Evolutionary conservation across 768 basidiomycete genomes (phyloP).

Genomic region (Phlebiopsis flavidoalba): DNA sequence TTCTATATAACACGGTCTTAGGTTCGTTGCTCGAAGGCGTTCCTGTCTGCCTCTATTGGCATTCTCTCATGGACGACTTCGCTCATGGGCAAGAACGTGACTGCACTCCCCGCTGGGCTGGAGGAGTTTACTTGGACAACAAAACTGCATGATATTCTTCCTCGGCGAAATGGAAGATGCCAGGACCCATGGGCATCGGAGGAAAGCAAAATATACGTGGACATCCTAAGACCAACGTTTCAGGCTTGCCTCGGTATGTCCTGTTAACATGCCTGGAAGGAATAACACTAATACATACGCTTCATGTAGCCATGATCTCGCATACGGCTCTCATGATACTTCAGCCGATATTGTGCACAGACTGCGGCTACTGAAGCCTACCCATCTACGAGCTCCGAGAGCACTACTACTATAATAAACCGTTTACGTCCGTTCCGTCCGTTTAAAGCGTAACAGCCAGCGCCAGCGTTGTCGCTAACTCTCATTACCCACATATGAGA

Average conservation of each 20-base stretch:
- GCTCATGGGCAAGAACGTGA: constrained; percentile 20
- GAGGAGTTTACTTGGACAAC: constrained; percentile 22
- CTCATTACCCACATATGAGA: constrained; percentile 19
- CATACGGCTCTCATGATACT: constrained; percentile 25
- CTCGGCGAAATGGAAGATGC: constrained; percentile 38
- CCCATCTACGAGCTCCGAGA: constrained; percentile 32
- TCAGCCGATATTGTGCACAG: constrained; percentile 19
- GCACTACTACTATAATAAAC: constrained; percentile 34
- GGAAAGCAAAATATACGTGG: constrained; percentile 30
- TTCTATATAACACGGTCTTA: no score
- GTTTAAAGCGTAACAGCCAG: no score
- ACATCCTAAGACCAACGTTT: constrained; percentile 35
- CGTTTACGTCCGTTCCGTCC: constrained; percentile 21
- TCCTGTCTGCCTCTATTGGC: constrained; percentile 21
- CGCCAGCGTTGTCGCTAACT: neutral
- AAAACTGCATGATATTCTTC: constrained; percentile 30
- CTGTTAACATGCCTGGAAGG: neutral
- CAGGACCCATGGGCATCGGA: constrained; percentile 35
- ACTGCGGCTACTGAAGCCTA: constrained; percentile 26
- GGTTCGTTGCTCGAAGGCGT: constrained; percentile 28
- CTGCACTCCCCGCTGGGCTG: constrained; percentile 17
- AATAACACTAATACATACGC: neutral
- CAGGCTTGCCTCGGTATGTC: constrained; percentile 34
- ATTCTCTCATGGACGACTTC: constrained; percentile 27
- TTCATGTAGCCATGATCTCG: constrained; percentile 28